These are phyloP conservation scores for Scleroderma bovista DNA, from an alignment of 768 basidiomycete genomes.

Conservation along the genomic window DNA sequence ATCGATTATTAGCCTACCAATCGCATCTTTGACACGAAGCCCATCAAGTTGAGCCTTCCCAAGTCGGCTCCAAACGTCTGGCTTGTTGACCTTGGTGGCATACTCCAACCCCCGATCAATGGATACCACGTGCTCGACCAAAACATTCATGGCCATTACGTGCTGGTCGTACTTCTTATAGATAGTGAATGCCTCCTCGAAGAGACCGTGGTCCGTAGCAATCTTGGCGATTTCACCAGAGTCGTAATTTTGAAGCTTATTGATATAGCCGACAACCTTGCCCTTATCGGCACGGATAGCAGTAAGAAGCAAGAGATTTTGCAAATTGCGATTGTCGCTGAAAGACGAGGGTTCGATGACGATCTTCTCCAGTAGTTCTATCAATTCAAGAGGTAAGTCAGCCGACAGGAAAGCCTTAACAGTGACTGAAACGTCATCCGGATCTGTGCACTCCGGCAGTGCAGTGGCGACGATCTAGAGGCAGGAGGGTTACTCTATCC, in stretches of 20 bases:
- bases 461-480: slow-evolving; percentile 86
- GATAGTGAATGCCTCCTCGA: slow-evolving; percentile 94
- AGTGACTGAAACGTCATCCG: slow-evolving; percentile 96
- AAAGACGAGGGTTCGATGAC: slow-evolving; percentile 96
- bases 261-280: slow-evolving; percentile 97
- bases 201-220: slow-evolving; percentile 91
- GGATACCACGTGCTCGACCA: slow-evolving; percentile 97
- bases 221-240: slow-evolving; percentile 92
- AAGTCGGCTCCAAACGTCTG: slow-evolving; percentile 94
- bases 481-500: not conserved
- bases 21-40: slow-evolving; percentile 95
- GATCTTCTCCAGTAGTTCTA: slow-evolving; percentile 97
- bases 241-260: slow-evolving; percentile 95
- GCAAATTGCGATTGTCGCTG: slow-evolving; percentile 94
- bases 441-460: slow-evolving; percentile 93
- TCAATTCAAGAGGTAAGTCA: slow-evolving; percentile 93
- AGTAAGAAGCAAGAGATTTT: slow-evolving; percentile 91
- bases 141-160: slow-evolving; percentile 92
- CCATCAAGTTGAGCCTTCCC: slow-evolving; percentile 99
- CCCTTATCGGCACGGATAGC: slow-evolving; percentile 98
- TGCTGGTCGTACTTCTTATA: slow-evolving; percentile 98
- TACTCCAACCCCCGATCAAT: slow-evolving; percentile 96
- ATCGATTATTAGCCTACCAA: slow-evolving; percentile 50
- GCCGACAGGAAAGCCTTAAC: slow-evolving; percentile 98
- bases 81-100: slow-evolving; percentile 92